Percentiles rank a stretch among this genome's conserved stretches.
These are phyloP conservation scores for Nakazawaea molendinolei DNA, from an alignment of 805 yeast species.

Conservation along the genomic window DNA sequence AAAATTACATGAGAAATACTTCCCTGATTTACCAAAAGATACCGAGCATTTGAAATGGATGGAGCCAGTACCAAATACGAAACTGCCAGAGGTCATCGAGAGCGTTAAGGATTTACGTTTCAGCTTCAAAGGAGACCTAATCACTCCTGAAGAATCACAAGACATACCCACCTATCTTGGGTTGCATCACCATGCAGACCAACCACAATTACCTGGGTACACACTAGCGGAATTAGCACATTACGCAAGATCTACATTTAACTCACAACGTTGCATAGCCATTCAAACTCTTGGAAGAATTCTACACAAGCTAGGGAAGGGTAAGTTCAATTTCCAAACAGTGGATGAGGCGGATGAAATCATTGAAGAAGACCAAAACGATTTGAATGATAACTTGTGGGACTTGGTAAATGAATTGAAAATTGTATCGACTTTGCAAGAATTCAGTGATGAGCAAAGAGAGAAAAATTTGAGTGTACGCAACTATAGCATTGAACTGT, in stretches of 20 bases:
- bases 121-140: slow-evolving; percentile 77
- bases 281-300: slow-evolving; percentile 84
- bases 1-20: slow-evolving; percentile 76
- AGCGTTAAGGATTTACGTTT: slow-evolving; percentile 71
- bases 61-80: slow-evolving; percentile 53
- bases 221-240: slow-evolving; percentile 79
- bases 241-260: slow-evolving; percentile 66
- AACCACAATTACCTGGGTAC: slow-evolving; percentile 89
- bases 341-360: slow-evolving; percentile 25
- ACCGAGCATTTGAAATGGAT: slow-evolving; percentile 86
- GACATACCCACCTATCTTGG: slow-evolving; percentile 55
- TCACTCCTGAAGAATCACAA: slow-evolving; percentile 36
- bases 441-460: slow-evolving; percentile 58
- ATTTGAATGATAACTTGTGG: slow-evolving; percentile 59
- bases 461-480: slow-evolving; percentile 68
- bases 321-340: slow-evolving; percentile 35
- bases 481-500: slow-evolving; percentile 81
- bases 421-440: slow-evolving; percentile 58
- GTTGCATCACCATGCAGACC: slow-evolving; percentile 85
- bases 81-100: slow-evolving; percentile 29
- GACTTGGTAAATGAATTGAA: slow-evolving; percentile 57
- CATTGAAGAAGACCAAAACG: slow-evolving; percentile 24
- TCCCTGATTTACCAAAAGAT: slow-evolving; percentile 85
- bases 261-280: slow-evolving; percentile 84
- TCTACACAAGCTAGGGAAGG: slow-evolving; percentile 67